Base-by-base conservation (phyloP, 108 stramenopile species). In the Pseudonitzschia pungens region DNA sequence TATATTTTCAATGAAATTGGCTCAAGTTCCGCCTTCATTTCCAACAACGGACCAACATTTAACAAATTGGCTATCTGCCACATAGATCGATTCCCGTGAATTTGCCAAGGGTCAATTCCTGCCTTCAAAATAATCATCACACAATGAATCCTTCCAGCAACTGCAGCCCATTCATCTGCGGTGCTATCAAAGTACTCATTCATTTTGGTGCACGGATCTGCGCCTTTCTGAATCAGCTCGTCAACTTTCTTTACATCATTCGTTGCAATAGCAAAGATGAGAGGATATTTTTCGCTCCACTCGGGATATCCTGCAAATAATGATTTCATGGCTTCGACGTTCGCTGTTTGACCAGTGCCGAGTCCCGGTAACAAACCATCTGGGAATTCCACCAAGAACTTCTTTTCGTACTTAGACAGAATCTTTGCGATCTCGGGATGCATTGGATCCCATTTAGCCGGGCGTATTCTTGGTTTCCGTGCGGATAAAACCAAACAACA, bases 11-110 rank as follows among this genome's bases (percentile, higher is more conserved):
- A 14, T 31, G 9, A 10, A 31, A 27, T n/a, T 31, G 15, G 29
- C 26, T 58, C 57, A 27, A 58, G 57, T 31, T 58, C 57, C 27
- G 2, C 26, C n/a, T 58, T 58, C 57, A 58, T n/a, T 31, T 58
- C 57, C 29, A 58, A 31, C 29, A 58, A 58, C 29, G 57, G 57
- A 26, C 15, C 29, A 5, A 58, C 27, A 26, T 27, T 58, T 58
- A 27, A 21, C 6, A n/a, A n/a, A 5, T 58, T 14, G 26, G 57
- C 57, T n/a, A 5, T 6, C 7, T 0, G 6, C 57, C 57, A 58
- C 14, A 58, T n/a, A 1, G 45, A 48, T 2, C 14, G 5, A 2
- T 48, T 14, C 14, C 45, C 45, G 29, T 31, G 26, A 26, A 2
- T 31, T 31, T 58, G 20, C 57, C 57, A 58, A 5, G 57, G 57